phyloP scores from a whole-genome alignment of 1,284 basidiomycete species.

The Malassezia sympodialis region DNA sequence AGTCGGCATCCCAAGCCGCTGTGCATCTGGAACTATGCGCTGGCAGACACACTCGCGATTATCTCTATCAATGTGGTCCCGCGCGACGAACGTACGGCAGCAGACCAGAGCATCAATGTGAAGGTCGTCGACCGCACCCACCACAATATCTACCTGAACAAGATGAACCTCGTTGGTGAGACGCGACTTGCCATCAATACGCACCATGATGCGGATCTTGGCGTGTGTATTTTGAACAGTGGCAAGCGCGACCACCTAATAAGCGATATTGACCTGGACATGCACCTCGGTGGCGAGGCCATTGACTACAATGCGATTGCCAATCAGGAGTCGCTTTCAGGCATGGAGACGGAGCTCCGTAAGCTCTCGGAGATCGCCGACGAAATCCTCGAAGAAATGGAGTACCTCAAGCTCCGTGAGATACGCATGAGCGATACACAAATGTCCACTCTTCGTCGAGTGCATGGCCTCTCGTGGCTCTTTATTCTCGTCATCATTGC shows the following conservation, averaged over 20 bases:
- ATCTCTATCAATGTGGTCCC: slow-evolving; percentile 81
- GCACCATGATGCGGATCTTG: slow-evolving; percentile 83
- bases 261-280: slow-evolving; percentile 67
- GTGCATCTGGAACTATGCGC: slow-evolving; percentile 48
- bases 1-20: slow-evolving; percentile 24
- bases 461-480: slow-evolving; percentile 85
- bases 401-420: slow-evolving; percentile 81
- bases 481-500: slow-evolving; percentile 67
- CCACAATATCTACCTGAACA: slow-evolving; percentile 82
- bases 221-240: slow-evolving; percentile 78
- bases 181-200: slow-evolving; percentile 87
- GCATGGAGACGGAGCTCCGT: slow-evolving; percentile 92
- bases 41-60: slow-evolving; percentile 51
- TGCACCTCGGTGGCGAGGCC: slow-evolving; percentile 95
- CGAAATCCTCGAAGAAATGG: slow-evolving; percentile 87
- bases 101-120: slow-evolving; percentile 59
- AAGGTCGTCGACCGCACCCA: slow-evolving; percentile 85
- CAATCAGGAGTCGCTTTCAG: slow-evolving; percentile 90
- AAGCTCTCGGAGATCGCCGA: slow-evolving; percentile 88
- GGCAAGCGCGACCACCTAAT: slow-evolving; percentile 8
- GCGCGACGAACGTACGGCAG: slow-evolving; percentile 20
- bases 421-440: slow-evolving; percentile 84
- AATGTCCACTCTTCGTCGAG: slow-evolving; percentile 80
- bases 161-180: slow-evolving; percentile 77
- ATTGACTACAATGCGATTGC: slow-evolving; percentile 99